Base-by-base conservation (phyloP, 2,329 filamentous ascomycete genomes). In the Exophiala oligosperma region DNA sequence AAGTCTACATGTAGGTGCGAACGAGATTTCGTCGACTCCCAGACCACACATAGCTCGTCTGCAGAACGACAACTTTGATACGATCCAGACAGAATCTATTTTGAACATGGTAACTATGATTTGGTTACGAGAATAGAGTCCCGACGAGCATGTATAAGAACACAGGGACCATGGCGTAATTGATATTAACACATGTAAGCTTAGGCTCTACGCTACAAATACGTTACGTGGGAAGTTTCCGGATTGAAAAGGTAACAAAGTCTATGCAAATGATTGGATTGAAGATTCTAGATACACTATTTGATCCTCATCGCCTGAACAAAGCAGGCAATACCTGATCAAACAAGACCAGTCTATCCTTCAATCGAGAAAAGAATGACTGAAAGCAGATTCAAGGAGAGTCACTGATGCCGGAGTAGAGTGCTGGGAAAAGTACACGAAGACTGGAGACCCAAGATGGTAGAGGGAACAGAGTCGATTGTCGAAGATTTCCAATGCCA, bases 281-380 rank as follows among this genome's bases (percentile, higher is more conserved):
- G 40, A 38, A 52, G 55, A 59, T 52, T 59, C 59, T 61, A 61
- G 49, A 37, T 53, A 61, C 56, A 59, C 37, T 44, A 46, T 35
- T 11, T 35, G 32, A 35, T 35, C 32, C 46, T 17, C 38, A 48
- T 43, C 21, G 40, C 40, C 40, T 43, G 21, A 14, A 49, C 52
- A 28, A 56, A 50, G 29, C 49, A 48, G 41, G 48, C 56, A 32
- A 11, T 52, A 50, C 47, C 49, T 55, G 11, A 47, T 41, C 32
- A 32, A 21, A 50, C 52, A 46, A 29, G 12, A 21, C 32, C 17
- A 28, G 43, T 38, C 38, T 29, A 8, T 28, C 40, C 52, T 28
- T 32, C 54, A 41, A 26, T 35, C 51, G 23, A 21, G 38, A 46
- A 59, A 61, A 48, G 59, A 61, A 44, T 59, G 59, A 57, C 51